Evolutionary conservation across 2,329 filamentous ascomycete genomes (phyloP), one percentile per base, ranked within the genome.

Genomic region (Daldinia sp.): DNA sequence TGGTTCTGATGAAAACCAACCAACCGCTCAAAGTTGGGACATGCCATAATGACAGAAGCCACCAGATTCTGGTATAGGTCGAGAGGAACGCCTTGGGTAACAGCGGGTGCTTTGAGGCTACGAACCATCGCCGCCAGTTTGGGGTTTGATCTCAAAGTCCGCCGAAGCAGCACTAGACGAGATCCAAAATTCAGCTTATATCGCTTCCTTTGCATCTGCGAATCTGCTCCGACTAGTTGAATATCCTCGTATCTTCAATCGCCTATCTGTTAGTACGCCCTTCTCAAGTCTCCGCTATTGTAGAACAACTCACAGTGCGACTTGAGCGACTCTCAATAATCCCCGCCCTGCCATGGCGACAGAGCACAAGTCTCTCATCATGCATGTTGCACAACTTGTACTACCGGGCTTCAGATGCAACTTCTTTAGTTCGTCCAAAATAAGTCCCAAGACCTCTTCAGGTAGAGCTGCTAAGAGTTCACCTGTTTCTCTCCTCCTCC

Each of bases 1-100:
- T 90, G 89, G 3, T 79, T 77, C 2, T 84, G 82, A 61, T 86
- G 82, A 42, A 86, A 85, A 0, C 88, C 88, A 10, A 83, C 79
- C 6, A 91, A 79, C 56, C 83, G 82, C 78, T 91, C 88, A 10
- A 91, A 80, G 70, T 90, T 90, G 2, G 89, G 89, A 63, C 88
- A 91, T 0, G 87, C 85, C 88, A 90, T 89, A 64, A 91, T 81
- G 26, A 91, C 78, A 4, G 88, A 85, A 0, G 88, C 88, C 1
- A 90, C 82, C 2, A 88, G 76, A 70, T 89, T 84, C 66, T 88
- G 82, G 73, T 90, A 90, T 51, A 85, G 81, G 39, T 85, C 83
- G 18, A 79, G 55, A 10, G 80, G 73, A n/a, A 81, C 76, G 12
- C 79, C 78, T 30, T 80, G 78, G 0, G 82, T 81, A 10, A 82